Evolutionary conservation across 148 eudicot genomes (phyloP).

Genomic region (Rhododendron kiyosumense): DNA sequence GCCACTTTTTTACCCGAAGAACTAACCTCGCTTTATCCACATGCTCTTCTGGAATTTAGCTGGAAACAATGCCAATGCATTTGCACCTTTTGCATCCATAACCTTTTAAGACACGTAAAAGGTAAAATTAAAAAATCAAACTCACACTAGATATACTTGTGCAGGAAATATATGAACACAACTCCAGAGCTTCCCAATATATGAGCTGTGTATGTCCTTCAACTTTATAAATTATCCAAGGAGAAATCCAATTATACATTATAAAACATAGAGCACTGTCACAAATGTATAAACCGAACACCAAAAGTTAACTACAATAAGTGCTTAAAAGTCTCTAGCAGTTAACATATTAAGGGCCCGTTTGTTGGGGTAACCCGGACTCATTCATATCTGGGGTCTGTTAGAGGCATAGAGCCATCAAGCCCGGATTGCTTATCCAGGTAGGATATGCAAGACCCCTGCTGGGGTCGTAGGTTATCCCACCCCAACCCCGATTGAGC

Average conservation of each 20-base stretch:
- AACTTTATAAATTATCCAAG: background rate
- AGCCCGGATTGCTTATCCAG: background rate
- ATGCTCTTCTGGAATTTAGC: conserved; percentile 95
- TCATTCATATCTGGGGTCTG: too few relatives aligned
- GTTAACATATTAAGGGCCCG: background rate
- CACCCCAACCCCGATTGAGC: too few relatives aligned
- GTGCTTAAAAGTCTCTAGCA: background rate
- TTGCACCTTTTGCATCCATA: conserved; percentile 63
- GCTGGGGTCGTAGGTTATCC: background rate
- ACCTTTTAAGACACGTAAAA: conserved; percentile 37
- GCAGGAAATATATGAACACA: background rate
- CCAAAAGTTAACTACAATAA: background rate
- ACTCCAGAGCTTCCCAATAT: background rate
- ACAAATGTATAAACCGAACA: background rate
- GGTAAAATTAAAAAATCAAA: background rate
- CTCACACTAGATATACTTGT: background rate
- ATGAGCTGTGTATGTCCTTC: background rate
- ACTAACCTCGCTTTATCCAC: conserved; percentile 87
- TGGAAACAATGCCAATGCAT: conserved; percentile 73
- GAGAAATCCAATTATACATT: background rate
- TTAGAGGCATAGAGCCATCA: background rate
- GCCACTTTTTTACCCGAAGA: background rate
- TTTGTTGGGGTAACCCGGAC: background rate
- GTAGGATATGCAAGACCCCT: background rate
- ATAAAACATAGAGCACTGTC: background rate